Evolutionary conservation across 2,329 filamentous ascomycete species (phyloP), one percentile per base, ranked within the genome.

Genomic region (Alternaria ventricosa): DNA sequence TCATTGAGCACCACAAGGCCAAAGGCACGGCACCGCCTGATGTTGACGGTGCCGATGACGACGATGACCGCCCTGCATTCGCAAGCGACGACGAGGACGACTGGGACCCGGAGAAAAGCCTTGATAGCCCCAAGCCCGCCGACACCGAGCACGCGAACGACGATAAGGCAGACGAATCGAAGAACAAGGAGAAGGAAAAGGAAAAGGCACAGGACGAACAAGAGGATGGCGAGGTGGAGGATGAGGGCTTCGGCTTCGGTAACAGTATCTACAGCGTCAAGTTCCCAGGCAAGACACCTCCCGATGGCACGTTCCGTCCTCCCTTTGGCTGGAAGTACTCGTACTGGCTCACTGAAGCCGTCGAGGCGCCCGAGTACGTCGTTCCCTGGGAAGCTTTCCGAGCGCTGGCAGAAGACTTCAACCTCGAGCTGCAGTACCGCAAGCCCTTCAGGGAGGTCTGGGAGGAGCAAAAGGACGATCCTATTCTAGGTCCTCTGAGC

Each of bases 321-420:
- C 93, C 96, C 0, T 98, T 94, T 77, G 96, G 95, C 54, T 98
- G 96, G 94, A 97, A 96, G 80, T 99, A 99, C 83, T 97, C 89
- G 76, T 99, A 97, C 84, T 97, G 94, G 80, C 89, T 99, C 60
- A 90, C 96, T 74, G 96, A 99, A 82, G 96, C 96, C 0, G 96
- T 99, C 20, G 95, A 98, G 79, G 92, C 94, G 76, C 95, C 96
- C 3, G 96, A 99, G 82, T 99, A 97, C 78, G 95, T 99, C 2
- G 96, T 99, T 1, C 96, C 96, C 0, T 99, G 96, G 95, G 94
- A 97, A 79, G 94, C 94, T 1, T 98, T 99, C 83, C 92, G 96
- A 82, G 94, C 93, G 8, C 84, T 98, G 73, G 96, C 96, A 18
- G 94, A 97, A 78, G 94, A 98, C 77, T 99, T 95, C 85, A 97